Base-by-base conservation (phyloP, 305 asterid genomes). In the Stenogyne calaminthoides region DNA sequence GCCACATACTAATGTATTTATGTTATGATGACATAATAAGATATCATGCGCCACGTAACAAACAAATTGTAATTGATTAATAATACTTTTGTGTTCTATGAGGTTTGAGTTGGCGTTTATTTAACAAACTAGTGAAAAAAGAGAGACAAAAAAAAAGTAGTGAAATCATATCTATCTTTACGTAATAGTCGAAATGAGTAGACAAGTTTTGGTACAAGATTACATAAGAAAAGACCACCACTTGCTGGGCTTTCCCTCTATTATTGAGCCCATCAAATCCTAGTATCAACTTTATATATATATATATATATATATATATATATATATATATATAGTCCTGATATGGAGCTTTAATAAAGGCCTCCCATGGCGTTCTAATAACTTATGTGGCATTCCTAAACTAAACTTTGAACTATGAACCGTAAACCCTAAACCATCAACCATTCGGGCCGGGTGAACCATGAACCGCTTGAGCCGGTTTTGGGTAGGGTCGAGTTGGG, bases 201-300 rank as follows among this genome's bases (percentile, higher is more conserved):
- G 60, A 77, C 39, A 65, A 66, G 65, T 39, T 49, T 58, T n/a
- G 81, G 71, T 18, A 39, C 54, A 39, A 49, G 56, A 57, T 47
- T 47, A 15, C 55, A 64, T 47, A 34, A 46, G 56, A 66, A 59
- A 77, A 61, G 63, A 64, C 62, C 39, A 57, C 47, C 78, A 72
- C 66, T 44, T 60, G 10, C 9, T 68, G 44, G 9, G 14, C 52
- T 46, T 39, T 63, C 20, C 60, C 76, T 74, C 77, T 27, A 78
- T 64, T 58, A 70, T 78, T 64, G 74, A 6, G 9, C 1, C 25
- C 25, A 22, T 22, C 25, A 22, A n/a, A n/a, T n/a, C n/a, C n/a
- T n/a, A n/a, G n/a, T n/a, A n/a, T n/a, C n/a, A n/a, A n/a, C n/a
- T n/a, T n/a, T 22, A 22, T 22, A 22, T 2, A 22, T 2, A 22